Evolutionary conservation across 306 rosid species (phyloP), one percentile per base, ranked within the genome.

Genomic region (Boehmeria nivea): DNA sequence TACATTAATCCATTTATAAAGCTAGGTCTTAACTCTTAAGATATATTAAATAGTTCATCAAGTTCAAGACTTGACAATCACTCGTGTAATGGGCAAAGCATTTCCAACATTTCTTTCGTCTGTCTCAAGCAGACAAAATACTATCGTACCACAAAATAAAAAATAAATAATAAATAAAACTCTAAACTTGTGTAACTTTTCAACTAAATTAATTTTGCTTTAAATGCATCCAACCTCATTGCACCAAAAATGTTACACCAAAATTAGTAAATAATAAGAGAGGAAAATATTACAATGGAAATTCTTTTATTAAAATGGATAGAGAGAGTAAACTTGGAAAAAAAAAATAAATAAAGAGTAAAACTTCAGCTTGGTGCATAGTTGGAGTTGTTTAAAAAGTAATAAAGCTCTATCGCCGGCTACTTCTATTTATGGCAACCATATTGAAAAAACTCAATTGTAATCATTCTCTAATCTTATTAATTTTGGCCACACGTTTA

Each of bases 401-500:
- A 22, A 7, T 8, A 3, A 3, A 21, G 18, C 28, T 3, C 2
- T 57, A 54, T 48, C 10, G 80, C 72, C 81, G 81, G 31, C 68
- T 63, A 37, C 81, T 61, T 65, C 52, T 11, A 51, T 15, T 8
- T 8, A n/a, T 31, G 17, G 59, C 70, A 67, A 66, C 37, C 16
- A 12, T 4, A 31, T 0, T 3, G 6, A 22, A 21, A 10, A 4
- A 8, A 15, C 33, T 22, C 18, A 40, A 8, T 11, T 14, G 8
- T 40, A n/a, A n/a, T n/a, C n/a, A 2, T 15, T 50, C 34, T 50
- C 18, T 22, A 50, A 50, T 25, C 44, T 13, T 23, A 37, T 16
- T 26, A n/a, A 9, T 22, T n/a, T 33, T 40, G 51, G 43, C 71
- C 40, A 50, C 72, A 47, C 66, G 66, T 36, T 70, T 61, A 57